Evolutionary conservation across 176 grass and related monocot genomes (phyloP), one percentile per base, ranked within the genome.

Genomic region (Zoysia japonica): DNA sequence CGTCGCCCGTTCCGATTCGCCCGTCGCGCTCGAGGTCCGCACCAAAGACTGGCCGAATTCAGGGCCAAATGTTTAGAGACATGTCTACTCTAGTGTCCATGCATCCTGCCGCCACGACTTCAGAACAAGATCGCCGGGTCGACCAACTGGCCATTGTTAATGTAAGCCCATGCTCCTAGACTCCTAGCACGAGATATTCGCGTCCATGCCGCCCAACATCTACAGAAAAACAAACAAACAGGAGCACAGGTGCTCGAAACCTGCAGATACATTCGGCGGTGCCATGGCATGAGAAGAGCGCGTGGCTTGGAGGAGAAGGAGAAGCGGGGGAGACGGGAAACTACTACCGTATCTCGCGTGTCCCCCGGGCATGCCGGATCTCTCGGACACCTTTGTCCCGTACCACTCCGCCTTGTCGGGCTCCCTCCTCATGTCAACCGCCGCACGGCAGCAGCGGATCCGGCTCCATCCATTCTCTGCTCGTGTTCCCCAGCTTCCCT

Each of bases 331-430:
- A 28, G 28, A 28, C 28, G 28, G 54, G 71, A 68, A 80, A 39
- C 17, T 68, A 2, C 15, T 28, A 28, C 15, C 45, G 38, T 71
- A 47, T 76, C 75, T 55, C 67, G 74, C 65, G 72, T 77, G 66
- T 65, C 66, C 79, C 55, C 65, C 11, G 65, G 78, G 9, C 54
- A 65, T 14, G 65, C 16, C 65, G 65, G 65, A 38, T 87, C 85
- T 87, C 57, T 5, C 45, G 79, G 79, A 65, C 79, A 82, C 48
- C 72, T 40, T 70, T 87, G 79, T 77, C 85, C 54, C 40, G 16
- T 44, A 3, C 47, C 66, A 71, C 65, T 65, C 56, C 39, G 19
- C 65, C 38, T 52, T 70, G 85, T 77, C 85, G 72, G 55, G 1
- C 75, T 46, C 61, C 43, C 0, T 62, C 36, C 8, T 47, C 4